A percentile compares a stretch with the other conserved stretches of the same genome.
Conservation (phyloP, 257 asterid genomes). For the Salvia rosmarinus region DNA sequence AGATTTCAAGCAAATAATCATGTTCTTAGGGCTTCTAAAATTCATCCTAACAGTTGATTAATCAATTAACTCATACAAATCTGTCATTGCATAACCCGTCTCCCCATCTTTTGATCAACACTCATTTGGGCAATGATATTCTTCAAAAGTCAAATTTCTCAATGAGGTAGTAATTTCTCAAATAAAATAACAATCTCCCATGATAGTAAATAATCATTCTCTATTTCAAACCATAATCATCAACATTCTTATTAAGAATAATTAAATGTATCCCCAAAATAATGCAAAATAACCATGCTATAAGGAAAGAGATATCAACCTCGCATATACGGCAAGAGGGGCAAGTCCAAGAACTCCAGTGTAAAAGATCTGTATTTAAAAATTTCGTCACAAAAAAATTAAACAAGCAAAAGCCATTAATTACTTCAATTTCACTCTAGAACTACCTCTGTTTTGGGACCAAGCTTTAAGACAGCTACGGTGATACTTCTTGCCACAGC, state of each 20-base stretch:
- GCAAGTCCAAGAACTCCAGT: conserved; percentile 98
- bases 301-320: conserved; percentile 51
- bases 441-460: conserved; percentile 87
- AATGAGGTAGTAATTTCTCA: background rate
- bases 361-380: conserved; percentile 78
- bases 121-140: no score
- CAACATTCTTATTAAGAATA: background rate
- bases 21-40: background rate
- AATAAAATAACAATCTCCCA: conserved; percentile 9
- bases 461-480: conserved; percentile 82
- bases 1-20: no score
- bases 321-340: conserved; percentile 94
- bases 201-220: conserved; percentile 1
- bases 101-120: no score
- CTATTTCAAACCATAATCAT: background rate
- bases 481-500: conserved; percentile 90
- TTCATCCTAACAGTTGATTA: no score
- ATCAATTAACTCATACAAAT: no score
- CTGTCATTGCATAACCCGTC: no score
- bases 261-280: conserved; percentile 4
- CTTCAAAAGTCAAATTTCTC: background rate
- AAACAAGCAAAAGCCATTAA: conserved; percentile 26
- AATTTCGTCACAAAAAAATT: conserved; percentile 24
- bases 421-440: conserved; percentile 20
- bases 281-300: conserved; percentile 20